Evolutionary conservation across 345 rosid genomes (phyloP).

Genomic region (Durio zibethinus): DNA sequence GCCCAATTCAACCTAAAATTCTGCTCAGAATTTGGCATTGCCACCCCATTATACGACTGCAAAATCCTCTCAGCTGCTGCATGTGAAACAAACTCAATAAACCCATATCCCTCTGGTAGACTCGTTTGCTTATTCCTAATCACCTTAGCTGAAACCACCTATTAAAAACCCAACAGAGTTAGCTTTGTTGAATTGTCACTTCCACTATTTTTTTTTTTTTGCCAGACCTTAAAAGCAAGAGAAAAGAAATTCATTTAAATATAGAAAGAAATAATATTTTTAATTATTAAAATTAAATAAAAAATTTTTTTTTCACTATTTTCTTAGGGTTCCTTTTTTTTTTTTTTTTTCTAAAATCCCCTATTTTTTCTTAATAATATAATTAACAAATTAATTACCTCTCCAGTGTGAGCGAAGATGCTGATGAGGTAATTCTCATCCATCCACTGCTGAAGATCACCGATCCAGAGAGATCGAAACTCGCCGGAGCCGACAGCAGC

Average conservation of each 20-base stretch:
- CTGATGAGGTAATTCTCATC: slow-evolving; percentile 70
- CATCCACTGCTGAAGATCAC: slow-evolving; percentile 92
- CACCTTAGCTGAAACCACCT: slow-evolving; percentile 80
- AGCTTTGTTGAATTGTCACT: neutral
- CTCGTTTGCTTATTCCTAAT: slow-evolving; percentile 76
- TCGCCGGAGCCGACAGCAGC: slow-evolving; percentile 31
- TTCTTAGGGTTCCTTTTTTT: too few species aligned
- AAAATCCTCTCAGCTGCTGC: slow-evolving; percentile 77
- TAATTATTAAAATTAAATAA: neutral
- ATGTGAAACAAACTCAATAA: slow-evolving; percentile 66
- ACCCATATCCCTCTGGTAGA: slow-evolving; percentile 82
- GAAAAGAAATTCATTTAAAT: neutral
- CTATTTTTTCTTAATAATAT: neutral
- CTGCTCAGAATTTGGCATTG: slow-evolving; percentile 77
- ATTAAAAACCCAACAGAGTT: neutral
- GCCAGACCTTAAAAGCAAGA: neutral
- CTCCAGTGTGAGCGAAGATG: slow-evolving; percentile 56
- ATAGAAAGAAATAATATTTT: neutral
- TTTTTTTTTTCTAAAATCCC: neutral
- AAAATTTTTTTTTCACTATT: neutral
- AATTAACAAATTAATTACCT: slow-evolving; percentile 37
- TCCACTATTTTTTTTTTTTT: neutral
- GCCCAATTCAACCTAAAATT: slow-evolving; percentile 91
- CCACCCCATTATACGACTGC: slow-evolving; percentile 72
- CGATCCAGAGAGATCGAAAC: slow-evolving; percentile 88